These are phyloP conservation scores for Orbilia ellipsospora DNA, from an alignment of 2,329 filamentous ascomycete genomes.

Conservation along the genomic window DNA sequence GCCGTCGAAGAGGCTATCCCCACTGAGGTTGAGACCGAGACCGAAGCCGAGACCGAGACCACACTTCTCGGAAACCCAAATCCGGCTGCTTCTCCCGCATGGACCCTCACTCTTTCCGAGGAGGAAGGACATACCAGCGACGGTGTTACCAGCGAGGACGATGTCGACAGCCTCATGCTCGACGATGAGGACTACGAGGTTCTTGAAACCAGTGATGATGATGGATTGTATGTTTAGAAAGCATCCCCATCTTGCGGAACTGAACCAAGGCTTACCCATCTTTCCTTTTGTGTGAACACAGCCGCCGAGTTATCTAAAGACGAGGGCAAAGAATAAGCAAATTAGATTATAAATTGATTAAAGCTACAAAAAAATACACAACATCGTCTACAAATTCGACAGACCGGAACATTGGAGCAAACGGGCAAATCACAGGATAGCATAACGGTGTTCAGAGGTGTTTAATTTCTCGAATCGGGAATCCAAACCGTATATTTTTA, in stretches of 20 bases:
- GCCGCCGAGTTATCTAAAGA: constrained; percentile 50
- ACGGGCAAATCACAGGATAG: constrained; percentile 53
- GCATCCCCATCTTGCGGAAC: constrained; percentile 39
- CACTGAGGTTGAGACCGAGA: constrained; percentile 62
- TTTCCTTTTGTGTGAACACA: constrained; percentile 9
- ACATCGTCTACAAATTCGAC: constrained; percentile 45
- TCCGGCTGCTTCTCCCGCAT: constrained; percentile 56
- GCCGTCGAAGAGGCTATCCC: constrained; percentile 77
- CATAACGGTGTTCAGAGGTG: constrained; percentile 55
- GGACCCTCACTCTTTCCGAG: constrained; percentile 54
- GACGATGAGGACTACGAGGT: constrained; percentile 96
- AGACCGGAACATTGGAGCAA: constrained; percentile 52
- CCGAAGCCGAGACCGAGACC: constrained; percentile 67
- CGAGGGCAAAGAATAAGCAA: constrained; percentile 6
- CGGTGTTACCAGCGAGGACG: constrained; percentile 65
- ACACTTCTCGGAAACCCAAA: constrained; percentile 72
- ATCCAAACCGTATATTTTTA: constrained; percentile 41
- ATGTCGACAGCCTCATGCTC: constrained; percentile 81
- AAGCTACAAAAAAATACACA: constrained; percentile 30
- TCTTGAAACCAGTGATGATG: constrained; percentile 92
- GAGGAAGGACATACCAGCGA: constrained; percentile 59
- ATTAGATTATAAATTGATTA: background rate
- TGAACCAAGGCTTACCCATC: constrained; percentile 48
- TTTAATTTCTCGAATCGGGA: constrained; percentile 54
- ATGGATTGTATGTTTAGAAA: constrained; percentile 63